Base-by-base conservation (phyloP, 2,329 filamentous ascomycete genomes). In the Calycina herbarum region DNA sequence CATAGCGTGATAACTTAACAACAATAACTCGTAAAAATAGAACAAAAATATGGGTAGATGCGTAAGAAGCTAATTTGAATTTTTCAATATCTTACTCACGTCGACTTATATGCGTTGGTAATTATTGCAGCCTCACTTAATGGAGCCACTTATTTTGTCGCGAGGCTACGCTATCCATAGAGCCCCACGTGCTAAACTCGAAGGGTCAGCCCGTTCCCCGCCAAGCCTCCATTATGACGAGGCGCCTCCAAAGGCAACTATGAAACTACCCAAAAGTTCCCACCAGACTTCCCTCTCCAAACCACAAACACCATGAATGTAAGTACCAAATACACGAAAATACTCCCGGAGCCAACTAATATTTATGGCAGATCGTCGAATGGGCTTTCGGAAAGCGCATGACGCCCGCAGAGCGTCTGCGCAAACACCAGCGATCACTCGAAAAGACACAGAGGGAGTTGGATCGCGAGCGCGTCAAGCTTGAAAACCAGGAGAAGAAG, bases 331-430 rank as follows among this genome's bases (percentile, higher is more conserved):
- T 20, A 5, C 42, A 17, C 20, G 15, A 29, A 42, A 4, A 38
- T n/a, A 24, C 40, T 42, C 17, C 8, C 5, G 24, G 60, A 45
- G 42, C 3, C 10, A 51, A 59, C 59, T 56, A 65, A 57, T 35
- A 62, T 42, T 27, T 29, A 35, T 20, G 20, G 8, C 73, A 97
- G 92, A 92, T 98, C 77, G 86, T 99, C 68, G 95, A 99, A 86
- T 99, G 95, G 94, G 94, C 94, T 48, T 99, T 99, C 77, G 95
- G 95, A 72, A 98, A 97, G 86, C 95, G 95, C 80, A 96, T 98
- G 87, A 99, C 95, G 83, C 94, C 95, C 3, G 93, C 93, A 29
- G 91, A 95, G 85, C 90, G 92, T 78, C 83, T 94, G 78, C 89
- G 92, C 79, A 94, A 94, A 84, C 96, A 99, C 79, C 95, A 98